Evolutionary conservation across 1,284 basidiomycete genomes (phyloP).

Genomic region (Puccinia novopanici): DNA sequence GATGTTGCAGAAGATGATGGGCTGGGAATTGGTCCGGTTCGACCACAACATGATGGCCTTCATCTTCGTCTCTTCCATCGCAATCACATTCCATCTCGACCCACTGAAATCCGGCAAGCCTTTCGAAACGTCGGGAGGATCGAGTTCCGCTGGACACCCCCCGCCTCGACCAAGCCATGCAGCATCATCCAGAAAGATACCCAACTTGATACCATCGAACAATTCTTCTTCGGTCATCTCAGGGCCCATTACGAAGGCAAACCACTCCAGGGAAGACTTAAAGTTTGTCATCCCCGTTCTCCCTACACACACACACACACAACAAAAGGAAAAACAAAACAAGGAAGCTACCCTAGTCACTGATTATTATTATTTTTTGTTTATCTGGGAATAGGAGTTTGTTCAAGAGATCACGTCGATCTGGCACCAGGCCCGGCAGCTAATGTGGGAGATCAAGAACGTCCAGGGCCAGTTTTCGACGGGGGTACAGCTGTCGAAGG

Average conservation of each 20-base stretch:
- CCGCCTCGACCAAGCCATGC: background rate
- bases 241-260: constrained; percentile 15
- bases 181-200: background rate
- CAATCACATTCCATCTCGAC: constrained; percentile 25
- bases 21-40: constrained; percentile 41
- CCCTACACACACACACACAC: background rate
- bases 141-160: constrained; percentile 25
- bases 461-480: constrained; percentile 17
- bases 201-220: background rate
- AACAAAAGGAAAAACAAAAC: background rate
- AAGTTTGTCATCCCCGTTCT: background rate
- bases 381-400: constrained; percentile 19
- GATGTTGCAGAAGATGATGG: constrained; percentile 38
- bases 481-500: background rate
- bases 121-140: constrained; percentile 23
- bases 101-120: background rate
- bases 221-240: constrained; percentile 44
- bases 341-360: background rate
- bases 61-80: constrained; percentile 7
- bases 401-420: constrained; percentile 46
- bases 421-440: constrained; percentile 31
- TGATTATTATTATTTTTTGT: constrained; percentile 31
- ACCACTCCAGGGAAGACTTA: constrained; percentile 20
- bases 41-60: constrained; percentile 35
- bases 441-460: constrained; percentile 35